Evolutionary conservation across 106 monocot genomes (phyloP).

Genomic region (Allium cepa): DNA sequence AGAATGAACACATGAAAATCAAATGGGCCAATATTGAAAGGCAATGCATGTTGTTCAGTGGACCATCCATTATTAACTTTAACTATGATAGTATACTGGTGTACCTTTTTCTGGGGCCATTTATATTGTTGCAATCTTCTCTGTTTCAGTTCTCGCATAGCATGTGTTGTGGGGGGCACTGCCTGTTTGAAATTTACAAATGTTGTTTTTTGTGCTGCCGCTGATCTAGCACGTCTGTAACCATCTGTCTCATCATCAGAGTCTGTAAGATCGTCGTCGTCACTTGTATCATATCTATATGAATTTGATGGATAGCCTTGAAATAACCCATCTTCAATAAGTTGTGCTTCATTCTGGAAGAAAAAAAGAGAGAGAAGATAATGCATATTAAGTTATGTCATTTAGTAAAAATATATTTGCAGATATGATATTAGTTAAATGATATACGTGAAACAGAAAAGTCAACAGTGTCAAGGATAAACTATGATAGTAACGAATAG

Average conservation of each 20-base stretch:
- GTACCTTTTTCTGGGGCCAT: slow-evolving; percentile 66
- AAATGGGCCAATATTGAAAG: neutral
- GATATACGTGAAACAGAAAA: no score
- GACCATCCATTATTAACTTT: neutral
- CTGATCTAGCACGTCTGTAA: slow-evolving; percentile 25
- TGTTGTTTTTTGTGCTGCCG: slow-evolving; percentile 19
- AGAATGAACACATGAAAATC: no score
- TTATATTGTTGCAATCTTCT: slow-evolving; percentile 32
- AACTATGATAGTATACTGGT: neutral
- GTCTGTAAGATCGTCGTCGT: slow-evolving; percentile 84
- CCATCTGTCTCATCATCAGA: slow-evolving; percentile 71
- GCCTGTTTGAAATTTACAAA: slow-evolving; percentile 25
- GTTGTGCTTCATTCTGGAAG: slow-evolving; percentile 82
- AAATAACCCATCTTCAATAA: slow-evolving; percentile 76
- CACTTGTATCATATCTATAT: slow-evolving; percentile 64
- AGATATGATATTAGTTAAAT: no score
- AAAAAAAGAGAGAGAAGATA: neutral
- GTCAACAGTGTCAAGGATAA: no score
- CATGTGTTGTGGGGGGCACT: slow-evolving; percentile 38
- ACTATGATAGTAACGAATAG: no score
- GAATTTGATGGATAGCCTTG: slow-evolving; percentile 39
- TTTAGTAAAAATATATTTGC: no score
- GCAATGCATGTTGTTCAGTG: neutral
- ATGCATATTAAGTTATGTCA: no score
- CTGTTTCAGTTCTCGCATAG: slow-evolving; percentile 52